Percentiles rank a stretch among this genome's conserved stretches.
Conservation (phyloP, 2,329 filamentous ascomycete species). For the Neonectria sp. region DNA sequence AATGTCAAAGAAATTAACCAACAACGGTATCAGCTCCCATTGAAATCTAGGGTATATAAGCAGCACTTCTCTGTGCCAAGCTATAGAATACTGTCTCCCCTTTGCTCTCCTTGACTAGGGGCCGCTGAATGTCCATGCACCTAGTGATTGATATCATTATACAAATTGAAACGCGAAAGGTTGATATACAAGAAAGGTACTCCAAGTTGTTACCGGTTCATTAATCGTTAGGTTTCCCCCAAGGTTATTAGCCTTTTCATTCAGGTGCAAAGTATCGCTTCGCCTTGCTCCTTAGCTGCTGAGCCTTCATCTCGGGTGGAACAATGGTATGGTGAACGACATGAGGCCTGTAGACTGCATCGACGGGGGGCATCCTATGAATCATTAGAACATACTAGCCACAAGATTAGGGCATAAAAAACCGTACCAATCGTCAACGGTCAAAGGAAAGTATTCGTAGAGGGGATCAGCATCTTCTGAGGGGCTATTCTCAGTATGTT, state of each 20-base stretch:
- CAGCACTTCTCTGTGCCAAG: constrained; percentile 29
- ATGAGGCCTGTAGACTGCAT: constrained; percentile 91
- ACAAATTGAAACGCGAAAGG: constrained; percentile 24
- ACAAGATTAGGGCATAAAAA: constrained; percentile 18
- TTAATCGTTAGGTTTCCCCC: constrained; percentile 41
- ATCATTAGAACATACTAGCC: constrained; percentile 33
- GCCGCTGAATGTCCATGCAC: not conserved
- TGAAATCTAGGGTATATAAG: constrained; percentile 41
- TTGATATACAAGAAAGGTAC: constrained; percentile 36
- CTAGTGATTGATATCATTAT: constrained; percentile 13
- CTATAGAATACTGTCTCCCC: constrained; percentile 19
- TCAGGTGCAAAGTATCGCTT: constrained; percentile 83
- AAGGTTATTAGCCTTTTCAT: constrained; percentile 43
- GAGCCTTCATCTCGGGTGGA: constrained; percentile 78
- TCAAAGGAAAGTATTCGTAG: constrained; percentile 96
- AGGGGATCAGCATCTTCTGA: constrained; percentile 85
- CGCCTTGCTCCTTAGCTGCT: constrained; percentile 74
- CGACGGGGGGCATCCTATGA: constrained; percentile 84
- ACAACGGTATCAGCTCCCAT: constrained; percentile 23
- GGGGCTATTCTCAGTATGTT: constrained; percentile 69
- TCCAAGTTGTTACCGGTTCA: constrained; percentile 34
- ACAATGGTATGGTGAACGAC: constrained; percentile 91
- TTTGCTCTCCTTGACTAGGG: constrained; percentile 10
- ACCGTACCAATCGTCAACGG: constrained; percentile 85
- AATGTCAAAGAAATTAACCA: not conserved